Conservation (phyloP, 148 eudicot species). For the Chenopodium quinoa region DNA sequence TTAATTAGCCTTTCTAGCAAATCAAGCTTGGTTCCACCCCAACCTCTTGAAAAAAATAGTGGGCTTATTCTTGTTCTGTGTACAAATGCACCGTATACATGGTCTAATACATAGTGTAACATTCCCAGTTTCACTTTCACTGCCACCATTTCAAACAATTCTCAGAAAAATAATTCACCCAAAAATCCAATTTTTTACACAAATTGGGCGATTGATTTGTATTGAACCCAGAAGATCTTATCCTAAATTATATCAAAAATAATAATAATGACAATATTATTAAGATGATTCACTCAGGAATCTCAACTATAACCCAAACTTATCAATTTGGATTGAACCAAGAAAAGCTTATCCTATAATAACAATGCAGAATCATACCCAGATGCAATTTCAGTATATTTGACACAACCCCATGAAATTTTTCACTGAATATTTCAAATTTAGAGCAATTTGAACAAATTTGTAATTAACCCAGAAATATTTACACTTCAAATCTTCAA, state of each 20-base stretch:
- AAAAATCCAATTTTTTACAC: background rate
- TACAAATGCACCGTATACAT: slow-evolving; percentile 93
- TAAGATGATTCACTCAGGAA: background rate
- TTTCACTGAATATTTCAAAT: slow-evolving; percentile 3
- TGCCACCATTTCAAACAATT: slow-evolving; percentile 49
- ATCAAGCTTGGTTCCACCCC: slow-evolving; percentile 94
- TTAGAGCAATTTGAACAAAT: slow-evolving; percentile 11
- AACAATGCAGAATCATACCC: no score
- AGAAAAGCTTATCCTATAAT: background rate
- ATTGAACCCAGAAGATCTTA: slow-evolving; percentile 18
- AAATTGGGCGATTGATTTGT: slow-evolving; percentile 4
- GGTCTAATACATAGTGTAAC: slow-evolving; percentile 91
- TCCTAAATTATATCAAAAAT: background rate
- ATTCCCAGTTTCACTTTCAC: slow-evolving; percentile 76
- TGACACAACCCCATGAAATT: background rate
- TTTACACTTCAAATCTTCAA: background rate
- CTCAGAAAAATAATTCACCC: background rate
- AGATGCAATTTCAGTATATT: background rate
- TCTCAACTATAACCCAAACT: background rate
- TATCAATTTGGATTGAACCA: background rate
- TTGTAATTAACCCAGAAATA: slow-evolving; percentile 1
- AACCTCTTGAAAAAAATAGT: slow-evolving; percentile 86
- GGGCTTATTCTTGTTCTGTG: slow-evolving; percentile 85
- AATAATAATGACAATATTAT: no score
- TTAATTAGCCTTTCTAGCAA: slow-evolving; percentile 69